phyloP scores from a whole-genome alignment of 371 early-diverging fungal species.

The Apophysomyces trapeziformis region DNA sequence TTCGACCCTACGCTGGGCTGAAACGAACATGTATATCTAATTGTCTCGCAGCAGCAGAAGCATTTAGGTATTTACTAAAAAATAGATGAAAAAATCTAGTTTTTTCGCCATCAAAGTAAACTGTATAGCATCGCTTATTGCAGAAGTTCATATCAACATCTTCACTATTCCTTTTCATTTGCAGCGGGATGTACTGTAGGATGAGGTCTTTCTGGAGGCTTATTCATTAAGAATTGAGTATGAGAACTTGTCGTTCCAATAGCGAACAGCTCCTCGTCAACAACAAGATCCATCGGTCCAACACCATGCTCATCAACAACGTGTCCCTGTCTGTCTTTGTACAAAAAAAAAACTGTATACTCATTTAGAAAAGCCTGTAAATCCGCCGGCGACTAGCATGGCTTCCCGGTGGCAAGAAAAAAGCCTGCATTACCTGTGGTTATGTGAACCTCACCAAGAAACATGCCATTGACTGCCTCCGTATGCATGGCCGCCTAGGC shows the following conservation, averaged over 20 bases:
- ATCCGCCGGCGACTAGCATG: neutral
- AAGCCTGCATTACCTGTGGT: too few relatives aligned
- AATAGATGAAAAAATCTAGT: slow-evolving; percentile 23
- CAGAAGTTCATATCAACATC: slow-evolving; percentile 16
- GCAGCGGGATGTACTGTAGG: slow-evolving; percentile 11
- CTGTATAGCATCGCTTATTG: slow-evolving; percentile 21
- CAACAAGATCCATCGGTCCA: slow-evolving; percentile 15
- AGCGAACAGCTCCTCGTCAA: slow-evolving; percentile 16
- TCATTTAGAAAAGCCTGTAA: neutral
- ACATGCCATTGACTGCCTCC: too few relatives aligned
- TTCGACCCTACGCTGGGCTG: slow-evolving; percentile 21
- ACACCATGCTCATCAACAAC: slow-evolving; percentile 18
- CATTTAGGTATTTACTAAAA: slow-evolving; percentile 18
- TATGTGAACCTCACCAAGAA: too few relatives aligned
- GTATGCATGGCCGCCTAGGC: too few relatives aligned
- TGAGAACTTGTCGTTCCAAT: slow-evolving; percentile 4
- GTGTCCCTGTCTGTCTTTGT: slow-evolving; percentile 13
- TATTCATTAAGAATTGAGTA: slow-evolving; percentile 11
- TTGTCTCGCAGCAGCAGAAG: slow-evolving; percentile 12
- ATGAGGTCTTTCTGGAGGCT: slow-evolving; percentile 13
- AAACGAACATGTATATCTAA: slow-evolving; percentile 14
- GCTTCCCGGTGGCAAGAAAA: too few relatives aligned
- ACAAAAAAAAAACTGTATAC: slow-evolving; percentile 6
- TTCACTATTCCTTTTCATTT: slow-evolving; percentile 12
- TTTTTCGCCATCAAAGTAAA: slow-evolving; percentile 19